These are phyloP conservation scores for Chlamydomonas reinhardtii DNA, from an alignment of 163 green algal species.

Conservation along the genomic window DNA sequence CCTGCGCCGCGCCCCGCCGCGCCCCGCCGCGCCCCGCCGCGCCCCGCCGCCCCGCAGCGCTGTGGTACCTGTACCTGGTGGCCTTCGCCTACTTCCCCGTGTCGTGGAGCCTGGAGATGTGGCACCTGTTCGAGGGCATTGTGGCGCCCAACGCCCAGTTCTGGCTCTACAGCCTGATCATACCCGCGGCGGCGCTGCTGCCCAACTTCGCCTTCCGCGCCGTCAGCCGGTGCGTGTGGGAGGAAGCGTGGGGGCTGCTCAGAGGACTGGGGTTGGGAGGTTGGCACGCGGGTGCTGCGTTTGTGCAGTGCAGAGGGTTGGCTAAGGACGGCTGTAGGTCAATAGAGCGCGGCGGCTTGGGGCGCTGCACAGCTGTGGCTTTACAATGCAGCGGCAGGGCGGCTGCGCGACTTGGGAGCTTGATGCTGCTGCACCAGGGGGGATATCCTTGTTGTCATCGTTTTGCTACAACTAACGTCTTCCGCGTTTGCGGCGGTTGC, in stretches of 20 bases:
- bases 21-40: background rate
- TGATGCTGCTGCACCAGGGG: too few species aligned
- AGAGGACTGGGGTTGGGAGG: too few species aligned
- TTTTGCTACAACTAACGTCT: too few species aligned
- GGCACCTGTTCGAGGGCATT: slow-evolving; percentile 68
- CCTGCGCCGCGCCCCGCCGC: too few species aligned
- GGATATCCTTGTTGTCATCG: too few species aligned
- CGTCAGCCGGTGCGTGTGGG: slow-evolving; percentile 57
- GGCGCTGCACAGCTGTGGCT: too few species aligned
- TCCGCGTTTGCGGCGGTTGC: too few species aligned
- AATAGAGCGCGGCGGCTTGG: too few species aligned
- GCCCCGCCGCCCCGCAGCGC: background rate
- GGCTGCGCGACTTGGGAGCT: too few species aligned
- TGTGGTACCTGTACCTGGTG: slow-evolving; percentile 87
- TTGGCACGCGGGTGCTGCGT: background rate
- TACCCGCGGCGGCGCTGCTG: slow-evolving; percentile 71
- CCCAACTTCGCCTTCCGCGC: slow-evolving; percentile 69
- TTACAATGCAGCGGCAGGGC: too few species aligned
- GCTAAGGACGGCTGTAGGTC: too few species aligned
- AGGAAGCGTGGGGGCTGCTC: background rate
- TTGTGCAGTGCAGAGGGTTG: too few species aligned
- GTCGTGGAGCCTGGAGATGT: slow-evolving; percentile 66
- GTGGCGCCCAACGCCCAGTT: slow-evolving; percentile 65
- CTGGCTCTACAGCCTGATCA: slow-evolving; percentile 79
- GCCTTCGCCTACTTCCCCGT: slow-evolving; percentile 74